Conservation (phyloP, 108 stramenopile genomes). For the Cyclostephanos tholiformis region DNA sequence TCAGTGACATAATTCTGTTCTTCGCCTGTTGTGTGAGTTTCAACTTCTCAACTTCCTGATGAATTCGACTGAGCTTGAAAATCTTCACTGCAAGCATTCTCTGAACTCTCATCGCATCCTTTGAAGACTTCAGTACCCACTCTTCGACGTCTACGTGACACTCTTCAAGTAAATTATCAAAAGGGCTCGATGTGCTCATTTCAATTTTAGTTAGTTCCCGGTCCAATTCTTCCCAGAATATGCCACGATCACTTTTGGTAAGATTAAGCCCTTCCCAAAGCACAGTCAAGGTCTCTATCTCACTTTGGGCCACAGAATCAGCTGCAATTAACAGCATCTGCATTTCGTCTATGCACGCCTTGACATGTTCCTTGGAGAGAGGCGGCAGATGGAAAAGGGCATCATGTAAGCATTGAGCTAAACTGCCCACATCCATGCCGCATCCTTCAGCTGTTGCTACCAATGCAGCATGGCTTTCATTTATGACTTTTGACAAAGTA, state of each 20-base stretch:
- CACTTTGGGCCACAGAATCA: conserved; percentile 81
- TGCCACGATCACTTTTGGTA: conserved; percentile 50
- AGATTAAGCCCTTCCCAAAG: conserved; percentile 86
- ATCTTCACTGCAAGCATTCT: conserved; percentile 51
- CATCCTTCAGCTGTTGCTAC: conserved; percentile 68
- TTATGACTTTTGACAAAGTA: conserved; percentile 55
- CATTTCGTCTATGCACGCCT: conserved; percentile 80
- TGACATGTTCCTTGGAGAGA: conserved; percentile 71
- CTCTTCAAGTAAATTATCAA: conserved; percentile 38
- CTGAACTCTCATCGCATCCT: conserved; percentile 49
- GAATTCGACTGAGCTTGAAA: conserved; percentile 71
- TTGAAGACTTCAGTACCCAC: conserved; percentile 60
- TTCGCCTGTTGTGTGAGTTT: conserved; percentile 75
- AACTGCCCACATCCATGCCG: conserved; percentile 69
- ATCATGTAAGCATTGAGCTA: conserved; percentile 77
- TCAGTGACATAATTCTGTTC: conserved; percentile 77
- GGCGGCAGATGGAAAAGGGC: conserved; percentile 73
- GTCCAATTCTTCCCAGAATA: conserved; percentile 73
- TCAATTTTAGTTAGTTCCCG: conserved; percentile 24
- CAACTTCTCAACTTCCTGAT: conserved; percentile 76
- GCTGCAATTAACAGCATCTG: conserved; percentile 67
- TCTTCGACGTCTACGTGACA: conserved; percentile 52
- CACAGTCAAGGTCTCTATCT: conserved; percentile 83
- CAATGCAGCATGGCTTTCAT: conserved; percentile 67
- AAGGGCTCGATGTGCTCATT: conserved; percentile 30